phyloP scores from a whole-genome alignment of 2,329 filamentous ascomycete genomes.

The Curvularia hawaiiensis region DNA sequence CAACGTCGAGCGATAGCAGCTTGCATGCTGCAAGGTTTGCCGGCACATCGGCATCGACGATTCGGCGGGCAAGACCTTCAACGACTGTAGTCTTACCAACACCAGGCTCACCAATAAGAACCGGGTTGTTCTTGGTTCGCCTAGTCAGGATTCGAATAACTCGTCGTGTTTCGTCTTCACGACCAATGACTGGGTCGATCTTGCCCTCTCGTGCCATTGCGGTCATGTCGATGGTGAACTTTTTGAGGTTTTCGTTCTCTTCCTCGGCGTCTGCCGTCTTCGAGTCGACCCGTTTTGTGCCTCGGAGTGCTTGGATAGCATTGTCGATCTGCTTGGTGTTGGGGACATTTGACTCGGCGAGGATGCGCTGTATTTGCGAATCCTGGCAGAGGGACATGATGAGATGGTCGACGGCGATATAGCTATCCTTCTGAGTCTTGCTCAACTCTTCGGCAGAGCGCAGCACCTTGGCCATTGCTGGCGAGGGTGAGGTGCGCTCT shows the following conservation, averaged over 20 bases:
- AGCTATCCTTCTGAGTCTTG: constrained; percentile 97
- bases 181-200: constrained; percentile 94
- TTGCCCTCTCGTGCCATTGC: constrained; percentile 95
- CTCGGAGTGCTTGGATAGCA: constrained; percentile 89
- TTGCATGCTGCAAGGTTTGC: constrained; percentile 94
- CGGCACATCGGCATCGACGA: constrained; percentile 95
- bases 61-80: constrained; percentile 91
- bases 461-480: constrained; percentile 80
- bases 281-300: constrained; percentile 91
- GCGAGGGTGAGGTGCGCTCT: constrained; percentile 82
- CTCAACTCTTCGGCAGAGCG: constrained; percentile 86
- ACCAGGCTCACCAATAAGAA: constrained; percentile 96
- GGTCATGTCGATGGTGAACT: constrained; percentile 99
- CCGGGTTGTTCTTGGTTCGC: constrained; percentile 97
- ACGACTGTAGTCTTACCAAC: constrained; percentile 98
- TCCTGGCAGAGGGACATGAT: constrained; percentile 88
- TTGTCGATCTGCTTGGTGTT: constrained; percentile 89
- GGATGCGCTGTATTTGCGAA: constrained; percentile 68
- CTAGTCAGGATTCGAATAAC: constrained; percentile 91
- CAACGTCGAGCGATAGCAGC: constrained; percentile 92
- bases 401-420: constrained; percentile 91
- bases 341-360: constrained; percentile 88
- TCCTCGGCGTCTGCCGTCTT: constrained; percentile 93
- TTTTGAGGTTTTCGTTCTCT: constrained; percentile 94
- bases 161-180: constrained; percentile 92